Percentiles rank a stretch among this genome's conserved stretches.
Conservation (phyloP, 345 rosid genomes). For the Microcos paniculata region DNA sequence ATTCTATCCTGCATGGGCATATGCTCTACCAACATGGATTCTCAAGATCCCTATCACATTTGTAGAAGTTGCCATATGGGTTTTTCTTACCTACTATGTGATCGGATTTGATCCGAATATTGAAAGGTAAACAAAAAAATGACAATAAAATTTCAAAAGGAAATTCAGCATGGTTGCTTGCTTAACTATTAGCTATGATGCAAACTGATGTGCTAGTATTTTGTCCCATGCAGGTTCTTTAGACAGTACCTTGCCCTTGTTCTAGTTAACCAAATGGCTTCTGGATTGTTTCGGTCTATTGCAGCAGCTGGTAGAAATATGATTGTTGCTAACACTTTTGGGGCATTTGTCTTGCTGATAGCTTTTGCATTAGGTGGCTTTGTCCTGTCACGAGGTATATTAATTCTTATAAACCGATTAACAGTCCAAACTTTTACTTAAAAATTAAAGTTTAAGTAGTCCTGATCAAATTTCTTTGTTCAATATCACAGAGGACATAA, state of each 20-base stretch:
- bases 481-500: slow-evolving; percentile 51
- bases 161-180: background rate
- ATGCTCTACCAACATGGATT: slow-evolving; percentile 80
- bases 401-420: background rate
- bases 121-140: slow-evolving; percentile 53
- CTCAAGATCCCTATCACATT: slow-evolving; percentile 69
- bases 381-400: slow-evolving; percentile 53
- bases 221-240: slow-evolving; percentile 48
- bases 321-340: slow-evolving; percentile 61
- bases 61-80: slow-evolving; percentile 61
- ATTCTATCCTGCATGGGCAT: slow-evolving; percentile 83
- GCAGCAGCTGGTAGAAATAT: slow-evolving; percentile 63
- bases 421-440: background rate
- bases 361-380: slow-evolving; percentile 63
- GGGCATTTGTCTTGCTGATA: slow-evolving; percentile 50
- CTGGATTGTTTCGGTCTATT: slow-evolving; percentile 54
- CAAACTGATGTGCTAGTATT: background rate
- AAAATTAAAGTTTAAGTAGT: background rate
- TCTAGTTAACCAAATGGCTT: slow-evolving; percentile 57
- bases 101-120: slow-evolving; percentile 70
- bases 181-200: background rate
- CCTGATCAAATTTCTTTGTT: background rate
- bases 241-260: slow-evolving; percentile 62
- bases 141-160: no score
- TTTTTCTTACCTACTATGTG: slow-evolving; percentile 66